Conservation (phyloP, 23 red algal genomes). For the Gracilaria gracilis region DNA sequence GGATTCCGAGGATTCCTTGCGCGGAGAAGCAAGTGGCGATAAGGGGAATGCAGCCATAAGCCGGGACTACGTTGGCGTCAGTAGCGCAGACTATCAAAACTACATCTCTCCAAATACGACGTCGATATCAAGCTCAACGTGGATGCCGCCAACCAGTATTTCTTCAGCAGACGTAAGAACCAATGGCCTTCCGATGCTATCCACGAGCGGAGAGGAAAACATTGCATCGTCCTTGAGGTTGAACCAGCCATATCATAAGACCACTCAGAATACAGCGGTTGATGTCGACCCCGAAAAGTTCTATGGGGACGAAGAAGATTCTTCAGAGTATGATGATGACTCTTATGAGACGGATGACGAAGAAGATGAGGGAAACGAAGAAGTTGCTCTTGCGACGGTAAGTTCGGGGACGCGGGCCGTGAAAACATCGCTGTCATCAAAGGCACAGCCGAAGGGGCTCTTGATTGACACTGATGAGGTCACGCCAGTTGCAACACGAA, state of each 20-base stretch:
- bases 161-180: not conserved
- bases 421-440: not conserved
- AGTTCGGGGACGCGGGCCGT: not conserved
- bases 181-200: not conserved
- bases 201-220: not conserved
- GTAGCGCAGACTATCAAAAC: constrained; percentile 45
- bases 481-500: not conserved
- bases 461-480: constrained; percentile 23
- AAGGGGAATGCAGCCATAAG: not conserved
- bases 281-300: constrained; percentile 71
- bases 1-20: constrained; percentile 41
- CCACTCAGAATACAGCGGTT: not conserved
- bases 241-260: constrained; percentile 1
- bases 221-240: not conserved
- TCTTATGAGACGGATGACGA: constrained; percentile 21
- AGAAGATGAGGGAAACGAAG: constrained; percentile 34
- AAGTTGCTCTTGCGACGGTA: not conserved
- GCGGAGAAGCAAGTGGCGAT: not conserved
- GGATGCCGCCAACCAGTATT: not conserved
- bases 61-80: constrained; percentile 55
- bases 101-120: not conserved
- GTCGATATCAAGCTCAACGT: not conserved
- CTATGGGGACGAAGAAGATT: constrained; percentile 45
- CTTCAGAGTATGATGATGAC: constrained; percentile 24
- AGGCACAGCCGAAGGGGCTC: not conserved